Conservation (phyloP, 805 yeast species). For the Clavispora carvajalis region DNA sequence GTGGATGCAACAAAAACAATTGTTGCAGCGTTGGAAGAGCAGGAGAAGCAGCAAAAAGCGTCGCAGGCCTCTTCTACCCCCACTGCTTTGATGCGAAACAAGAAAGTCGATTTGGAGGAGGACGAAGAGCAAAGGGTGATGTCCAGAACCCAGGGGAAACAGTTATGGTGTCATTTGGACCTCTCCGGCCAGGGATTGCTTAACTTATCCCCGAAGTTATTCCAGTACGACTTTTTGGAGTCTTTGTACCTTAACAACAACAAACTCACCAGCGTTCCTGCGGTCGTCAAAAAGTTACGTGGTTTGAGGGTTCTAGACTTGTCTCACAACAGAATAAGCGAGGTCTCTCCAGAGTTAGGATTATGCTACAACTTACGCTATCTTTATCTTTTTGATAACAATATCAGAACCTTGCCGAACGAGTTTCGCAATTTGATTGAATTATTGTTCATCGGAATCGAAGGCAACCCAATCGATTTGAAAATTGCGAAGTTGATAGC, state of each 20-base stretch:
- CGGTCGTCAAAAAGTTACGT: constrained; percentile 58
- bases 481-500: constrained; percentile 63
- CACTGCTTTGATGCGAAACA: constrained; percentile 37
- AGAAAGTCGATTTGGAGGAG: constrained; percentile 51
- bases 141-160: constrained; percentile 57
- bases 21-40: constrained; percentile 30
- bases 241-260: constrained; percentile 86
- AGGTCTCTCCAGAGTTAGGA: constrained; percentile 83
- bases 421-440: constrained; percentile 84
- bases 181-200: constrained; percentile 83
- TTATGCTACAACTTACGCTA: constrained; percentile 73
- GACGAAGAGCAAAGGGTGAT: constrained; percentile 61
- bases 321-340: constrained; percentile 66
- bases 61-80: constrained; percentile 16
- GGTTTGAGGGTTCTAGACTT: constrained; percentile 80
- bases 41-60: constrained; percentile 39
- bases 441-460: constrained; percentile 82
- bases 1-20: constrained; percentile 39
- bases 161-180: constrained; percentile 92
- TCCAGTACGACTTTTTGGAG: constrained; percentile 78
- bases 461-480: constrained; percentile 82
- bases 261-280: constrained; percentile 63
- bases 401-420: constrained; percentile 66
- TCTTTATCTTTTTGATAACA: constrained; percentile 83
- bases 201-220: constrained; percentile 64